Evolutionary conservation across 192 early-diverging fungal species (phyloP).

Genomic region (Linnemannia schmuckeri): DNA sequence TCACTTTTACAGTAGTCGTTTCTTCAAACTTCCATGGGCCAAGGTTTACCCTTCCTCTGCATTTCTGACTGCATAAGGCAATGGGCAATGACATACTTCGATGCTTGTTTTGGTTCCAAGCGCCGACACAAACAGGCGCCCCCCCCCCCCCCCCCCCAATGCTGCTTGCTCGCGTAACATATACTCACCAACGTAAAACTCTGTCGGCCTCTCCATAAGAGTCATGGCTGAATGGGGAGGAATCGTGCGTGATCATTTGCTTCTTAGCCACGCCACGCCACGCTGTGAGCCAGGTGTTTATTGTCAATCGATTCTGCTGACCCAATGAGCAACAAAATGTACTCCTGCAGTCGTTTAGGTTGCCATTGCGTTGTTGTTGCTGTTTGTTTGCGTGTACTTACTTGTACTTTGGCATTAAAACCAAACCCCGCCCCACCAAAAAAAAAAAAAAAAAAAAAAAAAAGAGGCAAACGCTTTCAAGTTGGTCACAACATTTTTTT

Average conservation of each 20-base stretch:
- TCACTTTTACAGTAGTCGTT: not conserved
- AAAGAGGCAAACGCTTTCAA: not conserved
- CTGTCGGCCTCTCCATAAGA: not conserved
- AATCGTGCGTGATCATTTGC: not conserved
- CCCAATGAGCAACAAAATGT: not conserved
- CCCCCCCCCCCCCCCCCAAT: too few species aligned
- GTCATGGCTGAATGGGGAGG: not conserved
- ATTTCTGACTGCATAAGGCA: not conserved
- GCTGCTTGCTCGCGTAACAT: not conserved
- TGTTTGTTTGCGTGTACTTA: not conserved
- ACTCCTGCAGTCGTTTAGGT: not conserved
- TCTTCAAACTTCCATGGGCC: not conserved
- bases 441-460: not conserved
- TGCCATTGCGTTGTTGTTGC: not conserved
- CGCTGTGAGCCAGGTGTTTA: not conserved
- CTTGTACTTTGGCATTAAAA: not conserved
- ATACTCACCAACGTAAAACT: not conserved
- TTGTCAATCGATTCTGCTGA: not conserved
- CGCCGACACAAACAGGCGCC: not conserved
- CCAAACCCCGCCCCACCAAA: conserved; percentile 2
- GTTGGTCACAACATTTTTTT: conserved; percentile 4
- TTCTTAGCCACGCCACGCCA: not conserved
- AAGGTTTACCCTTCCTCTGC: not conserved
- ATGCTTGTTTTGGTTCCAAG: conserved; percentile 1
- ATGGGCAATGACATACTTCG: not conserved